Percentiles rank a stretch among this genome's conserved stretches.
These are phyloP conservation scores for Nicotiana benthamiana DNA, from an alignment of 257 asterid genomes.

Conservation along the genomic window DNA sequence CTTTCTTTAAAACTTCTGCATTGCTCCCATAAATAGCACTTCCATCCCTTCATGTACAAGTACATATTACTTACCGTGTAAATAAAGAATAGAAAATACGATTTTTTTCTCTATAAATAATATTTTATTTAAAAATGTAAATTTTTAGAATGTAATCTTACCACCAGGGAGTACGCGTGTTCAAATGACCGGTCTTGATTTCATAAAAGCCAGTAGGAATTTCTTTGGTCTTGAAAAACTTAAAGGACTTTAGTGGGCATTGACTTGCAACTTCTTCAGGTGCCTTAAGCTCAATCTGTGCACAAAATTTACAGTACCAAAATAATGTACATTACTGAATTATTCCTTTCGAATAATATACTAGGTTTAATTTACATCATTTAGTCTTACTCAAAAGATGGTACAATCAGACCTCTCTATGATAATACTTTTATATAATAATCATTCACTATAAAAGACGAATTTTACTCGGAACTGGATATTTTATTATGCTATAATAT, in stretches of 20 bases:
- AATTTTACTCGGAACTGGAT: no score
- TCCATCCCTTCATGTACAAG: slow-evolving; percentile 43
- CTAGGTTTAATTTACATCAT: no score
- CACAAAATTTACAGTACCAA: neutral
- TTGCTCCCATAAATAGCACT: slow-evolving; percentile 56
- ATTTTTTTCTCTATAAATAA: no score
- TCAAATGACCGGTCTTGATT: slow-evolving; percentile 38
- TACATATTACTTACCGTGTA: no score
- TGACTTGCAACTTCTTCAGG: slow-evolving; percentile 40
- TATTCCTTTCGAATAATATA: no score
- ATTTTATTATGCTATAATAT: no score
- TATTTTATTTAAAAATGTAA: no score
- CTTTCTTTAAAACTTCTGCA: slow-evolving; percentile 19
- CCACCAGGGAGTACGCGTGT: slow-evolving; percentile 69
- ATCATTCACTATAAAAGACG: no score
- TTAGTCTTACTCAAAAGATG: no score
- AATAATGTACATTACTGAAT: neutral
- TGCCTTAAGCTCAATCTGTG: slow-evolving; percentile 43
- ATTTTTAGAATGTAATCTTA: slow-evolving; percentile 8
- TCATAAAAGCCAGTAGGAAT: slow-evolving; percentile 28
- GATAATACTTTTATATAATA: no score
- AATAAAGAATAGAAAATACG: no score
- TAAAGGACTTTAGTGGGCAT: slow-evolving; percentile 54
- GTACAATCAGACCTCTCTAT: no score
- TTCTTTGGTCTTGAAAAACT: slow-evolving; percentile 40